phyloP scores from a whole-genome alignment of 306 rosid genomes.

The Cucurbita pepo region DNA sequence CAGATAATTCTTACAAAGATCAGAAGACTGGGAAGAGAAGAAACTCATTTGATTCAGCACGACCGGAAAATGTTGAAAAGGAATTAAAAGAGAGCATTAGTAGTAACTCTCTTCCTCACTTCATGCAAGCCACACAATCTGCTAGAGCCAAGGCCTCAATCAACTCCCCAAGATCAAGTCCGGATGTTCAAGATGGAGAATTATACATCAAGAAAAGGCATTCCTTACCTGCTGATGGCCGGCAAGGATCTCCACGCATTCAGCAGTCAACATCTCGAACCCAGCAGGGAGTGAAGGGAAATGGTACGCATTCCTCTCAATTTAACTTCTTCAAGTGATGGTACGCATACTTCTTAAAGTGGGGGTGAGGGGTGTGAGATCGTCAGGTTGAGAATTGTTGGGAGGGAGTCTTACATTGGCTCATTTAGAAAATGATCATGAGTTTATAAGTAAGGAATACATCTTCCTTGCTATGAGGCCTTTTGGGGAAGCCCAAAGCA shows the following conservation, averaged over 20 bases:
- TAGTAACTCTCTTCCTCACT: constrained; percentile 60
- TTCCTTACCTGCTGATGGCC: constrained; percentile 72
- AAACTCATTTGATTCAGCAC: constrained; percentile 46
- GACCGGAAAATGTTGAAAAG: constrained; percentile 43
- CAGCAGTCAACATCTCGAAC: constrained; percentile 49
- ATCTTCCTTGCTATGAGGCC: too few species aligned
- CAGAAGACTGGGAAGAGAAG: constrained; percentile 50
- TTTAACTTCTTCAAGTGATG: not conserved
- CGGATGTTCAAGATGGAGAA: constrained; percentile 74
- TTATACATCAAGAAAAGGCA: constrained; percentile 58
- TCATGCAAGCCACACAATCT: constrained; percentile 95
- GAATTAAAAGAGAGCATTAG: constrained; percentile 47
- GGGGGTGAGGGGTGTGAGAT: too few species aligned
- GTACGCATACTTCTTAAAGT: too few species aligned
- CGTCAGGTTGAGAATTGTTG: too few species aligned
- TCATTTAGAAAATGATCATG: too few species aligned
- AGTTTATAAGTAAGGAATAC: too few species aligned
- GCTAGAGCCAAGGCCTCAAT: constrained; percentile 81
- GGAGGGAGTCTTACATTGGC: too few species aligned
- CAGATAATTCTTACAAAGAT: constrained; percentile 49
- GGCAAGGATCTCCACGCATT: constrained; percentile 77
- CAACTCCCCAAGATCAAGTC: constrained; percentile 81
- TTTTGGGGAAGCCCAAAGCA: too few species aligned
- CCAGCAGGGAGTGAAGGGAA: constrained; percentile 44
- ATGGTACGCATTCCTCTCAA: constrained; percentile 20